Conservation (phyloP, 257 asterid species). For the Oldenlandia corymbosa region DNA sequence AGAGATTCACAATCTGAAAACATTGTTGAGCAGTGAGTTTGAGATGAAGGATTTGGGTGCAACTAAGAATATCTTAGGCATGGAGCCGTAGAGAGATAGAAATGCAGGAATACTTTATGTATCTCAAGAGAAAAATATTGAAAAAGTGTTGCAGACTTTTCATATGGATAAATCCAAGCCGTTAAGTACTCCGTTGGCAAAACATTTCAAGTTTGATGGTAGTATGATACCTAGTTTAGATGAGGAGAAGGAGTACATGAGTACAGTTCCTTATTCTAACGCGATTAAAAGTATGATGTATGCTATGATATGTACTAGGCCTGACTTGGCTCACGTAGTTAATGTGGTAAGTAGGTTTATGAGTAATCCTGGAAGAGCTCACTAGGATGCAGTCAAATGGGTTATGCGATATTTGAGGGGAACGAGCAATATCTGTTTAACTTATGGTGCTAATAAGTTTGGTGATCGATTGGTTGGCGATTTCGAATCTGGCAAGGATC, state of each 20-base stretch:
- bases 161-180: no score
- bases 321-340: not conserved
- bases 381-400: not conserved
- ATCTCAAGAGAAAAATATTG: not conserved
- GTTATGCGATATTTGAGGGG: not conserved
- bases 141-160: no score
- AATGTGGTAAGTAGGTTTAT: not conserved
- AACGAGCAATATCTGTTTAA: not conserved
- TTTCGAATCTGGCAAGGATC: not conserved
- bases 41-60: no score
- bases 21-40: not conserved
- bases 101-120: not conserved
- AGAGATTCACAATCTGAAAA: not conserved
- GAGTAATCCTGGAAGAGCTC: not conserved
- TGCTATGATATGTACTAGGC: conserved; percentile 3
- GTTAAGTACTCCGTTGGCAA: not conserved
- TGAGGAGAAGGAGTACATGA: not conserved
- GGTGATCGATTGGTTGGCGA: not conserved
- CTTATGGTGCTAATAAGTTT: not conserved
- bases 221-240: not conserved
- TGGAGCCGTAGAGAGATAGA: not conserved
- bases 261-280: not conserved
- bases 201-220: not conserved
- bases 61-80: not conserved
- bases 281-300: not conserved